Conservation (phyloP, 768 basidiomycete species). For the Tricholoma sp. region DNA sequence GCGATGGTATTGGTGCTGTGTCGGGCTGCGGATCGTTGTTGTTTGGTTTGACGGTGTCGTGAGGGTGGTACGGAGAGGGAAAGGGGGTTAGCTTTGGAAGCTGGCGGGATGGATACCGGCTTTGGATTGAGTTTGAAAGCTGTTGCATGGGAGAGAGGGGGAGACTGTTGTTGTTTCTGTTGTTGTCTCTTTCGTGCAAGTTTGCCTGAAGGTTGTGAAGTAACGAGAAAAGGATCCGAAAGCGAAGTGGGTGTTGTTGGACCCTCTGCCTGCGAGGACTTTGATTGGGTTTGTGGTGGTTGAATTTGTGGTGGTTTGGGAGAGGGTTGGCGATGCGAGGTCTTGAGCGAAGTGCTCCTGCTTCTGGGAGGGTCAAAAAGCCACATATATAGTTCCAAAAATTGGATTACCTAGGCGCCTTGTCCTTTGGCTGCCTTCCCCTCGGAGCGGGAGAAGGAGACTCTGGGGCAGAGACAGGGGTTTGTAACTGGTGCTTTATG, state of each 20-base stretch:
- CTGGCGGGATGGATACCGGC: slow-evolving; percentile 11
- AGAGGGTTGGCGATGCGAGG: slow-evolving; percentile 55
- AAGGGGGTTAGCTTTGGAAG: slow-evolving; percentile 20
- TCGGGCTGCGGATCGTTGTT: slow-evolving; percentile 16
- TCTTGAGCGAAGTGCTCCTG: slow-evolving; percentile 4
- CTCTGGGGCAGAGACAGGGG: slow-evolving; percentile 20
- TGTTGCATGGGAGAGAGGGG: not conserved
- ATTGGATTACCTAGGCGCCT: slow-evolving; percentile 18
- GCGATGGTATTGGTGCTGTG: slow-evolving; percentile 9
- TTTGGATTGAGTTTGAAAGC: not conserved
- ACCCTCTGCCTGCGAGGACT: slow-evolving; percentile 66
- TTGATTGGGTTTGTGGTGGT: slow-evolving; percentile 16
- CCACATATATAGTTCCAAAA: not conserved
- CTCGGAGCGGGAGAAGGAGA: slow-evolving; percentile 28
- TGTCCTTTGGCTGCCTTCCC: slow-evolving; percentile 26
- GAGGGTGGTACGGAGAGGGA: slow-evolving; percentile 51
- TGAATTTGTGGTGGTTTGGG: slow-evolving; percentile 33
- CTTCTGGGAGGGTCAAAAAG: not conserved
- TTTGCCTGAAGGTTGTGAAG: slow-evolving; percentile 38
- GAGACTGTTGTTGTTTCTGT: not conserved
- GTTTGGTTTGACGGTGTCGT: slow-evolving; percentile 29
- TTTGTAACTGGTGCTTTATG: slow-evolving; percentile 18
- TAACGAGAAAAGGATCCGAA: slow-evolving; percentile 22
- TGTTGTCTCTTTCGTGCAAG: slow-evolving; percentile 54
- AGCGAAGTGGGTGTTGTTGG: slow-evolving; percentile 32